phyloP scores from a whole-genome alignment of 192 early-diverging fungal species.

The Helicostylum pulchrum region DNA sequence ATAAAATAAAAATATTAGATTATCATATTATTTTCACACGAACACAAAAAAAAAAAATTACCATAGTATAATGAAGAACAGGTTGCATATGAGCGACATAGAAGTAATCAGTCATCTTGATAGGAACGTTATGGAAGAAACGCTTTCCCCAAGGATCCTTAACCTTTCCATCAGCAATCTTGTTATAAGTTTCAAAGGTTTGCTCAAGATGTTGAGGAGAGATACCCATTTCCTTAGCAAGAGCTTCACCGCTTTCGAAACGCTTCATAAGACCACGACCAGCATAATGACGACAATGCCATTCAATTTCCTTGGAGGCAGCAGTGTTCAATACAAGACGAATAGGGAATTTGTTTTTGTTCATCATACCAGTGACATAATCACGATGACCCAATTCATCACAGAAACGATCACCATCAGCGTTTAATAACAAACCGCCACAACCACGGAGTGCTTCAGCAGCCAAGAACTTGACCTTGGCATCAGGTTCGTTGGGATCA shows the following conservation, averaged over 20 bases:
- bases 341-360: conserved; percentile 82
- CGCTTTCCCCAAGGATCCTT: conserved; percentile 70
- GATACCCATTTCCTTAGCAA: conserved; percentile 77
- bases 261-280: conserved; percentile 88
- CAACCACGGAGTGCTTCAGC: conserved; percentile 94
- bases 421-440: conserved; percentile 82
- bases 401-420: conserved; percentile 82
- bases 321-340: conserved; percentile 80
- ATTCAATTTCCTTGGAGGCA: conserved; percentile 85
- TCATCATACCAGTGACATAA: conserved; percentile 88
- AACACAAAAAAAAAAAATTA: conserved; percentile 3
- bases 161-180: conserved; percentile 48
- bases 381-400: conserved; percentile 94
- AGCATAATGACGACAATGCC: conserved; percentile 90
- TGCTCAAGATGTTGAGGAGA: conserved; percentile 46
- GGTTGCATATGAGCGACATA: conserved; percentile 74
- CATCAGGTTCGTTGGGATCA: conserved; percentile 81
- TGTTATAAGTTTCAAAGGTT: conserved; percentile 59
- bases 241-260: conserved; percentile 68
- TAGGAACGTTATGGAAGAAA: conserved; percentile 61
- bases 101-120: conserved; percentile 52
- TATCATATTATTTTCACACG: too few species aligned
- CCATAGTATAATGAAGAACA: conserved; percentile 87
- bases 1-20: too few species aligned
- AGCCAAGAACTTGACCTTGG: conserved; percentile 92